Conservation (phyloP, 73 alveolate genomes). For the Paramecium sonneborni region DNA sequence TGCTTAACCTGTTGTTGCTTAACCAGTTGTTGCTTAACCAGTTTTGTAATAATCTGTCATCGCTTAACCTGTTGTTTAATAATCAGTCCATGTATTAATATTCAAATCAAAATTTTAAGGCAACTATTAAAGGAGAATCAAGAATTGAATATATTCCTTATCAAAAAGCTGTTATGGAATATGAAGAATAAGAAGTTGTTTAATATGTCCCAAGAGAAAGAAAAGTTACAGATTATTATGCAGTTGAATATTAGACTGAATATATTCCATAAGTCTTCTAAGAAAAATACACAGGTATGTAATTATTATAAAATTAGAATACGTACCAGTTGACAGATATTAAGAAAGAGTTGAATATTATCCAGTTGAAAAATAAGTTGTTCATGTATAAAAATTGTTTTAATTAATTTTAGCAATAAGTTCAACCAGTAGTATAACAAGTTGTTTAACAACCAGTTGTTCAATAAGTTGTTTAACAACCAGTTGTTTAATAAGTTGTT, state of each 20-base stretch:
- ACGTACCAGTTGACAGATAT: conserved; percentile 64
- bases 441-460: conserved; percentile 40
- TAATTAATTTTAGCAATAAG: neutral
- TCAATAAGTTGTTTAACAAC: neutral
- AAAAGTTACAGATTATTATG: conserved; percentile 66
- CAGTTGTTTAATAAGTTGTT: neutral
- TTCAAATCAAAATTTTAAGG: neutral
- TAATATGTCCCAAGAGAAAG: conserved; percentile 65
- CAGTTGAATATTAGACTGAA: conserved; percentile 66
- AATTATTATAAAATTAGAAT: neutral
- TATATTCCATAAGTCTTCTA: conserved; percentile 63
- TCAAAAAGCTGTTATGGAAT: conserved; percentile 60
- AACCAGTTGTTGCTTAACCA: conserved; percentile 19
- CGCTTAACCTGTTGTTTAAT: neutral
- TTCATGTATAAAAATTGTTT: conserved; percentile 11
- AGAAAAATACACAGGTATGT: conserved; percentile 58
- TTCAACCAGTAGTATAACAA: conserved; percentile 11
- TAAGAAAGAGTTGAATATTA: conserved; percentile 70
- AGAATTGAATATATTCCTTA: conserved; percentile 67
- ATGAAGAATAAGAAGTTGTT: conserved; percentile 58
- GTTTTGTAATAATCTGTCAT: neutral
- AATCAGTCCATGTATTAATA: neutral
- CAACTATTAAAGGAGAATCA: conserved; percentile 65
- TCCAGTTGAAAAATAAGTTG: conserved; percentile 64
- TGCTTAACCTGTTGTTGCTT: neutral